These are phyloP conservation scores for Fusarium haematococcum DNA, from an alignment of 2,329 filamentous ascomycete species.

Conservation along the genomic window DNA sequence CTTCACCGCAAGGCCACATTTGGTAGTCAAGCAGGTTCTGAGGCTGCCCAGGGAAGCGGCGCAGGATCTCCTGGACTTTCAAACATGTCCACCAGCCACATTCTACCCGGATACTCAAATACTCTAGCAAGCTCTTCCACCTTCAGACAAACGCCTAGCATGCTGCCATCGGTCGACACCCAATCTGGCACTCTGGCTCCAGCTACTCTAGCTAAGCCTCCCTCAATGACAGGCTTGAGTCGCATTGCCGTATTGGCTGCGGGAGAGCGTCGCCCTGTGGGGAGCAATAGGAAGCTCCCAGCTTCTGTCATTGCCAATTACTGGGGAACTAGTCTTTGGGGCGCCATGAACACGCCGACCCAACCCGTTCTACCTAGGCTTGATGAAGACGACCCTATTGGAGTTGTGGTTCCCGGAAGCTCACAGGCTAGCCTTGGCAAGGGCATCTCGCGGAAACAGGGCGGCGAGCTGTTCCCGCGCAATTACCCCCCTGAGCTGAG, in stretches of 20 bases:
- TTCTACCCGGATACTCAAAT: slow-evolving; percentile 71
- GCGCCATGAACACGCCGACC: slow-evolving; percentile 43
- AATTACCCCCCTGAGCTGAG: slow-evolving; percentile 86
- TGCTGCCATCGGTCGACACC: slow-evolving; percentile 57
- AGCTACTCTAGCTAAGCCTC: slow-evolving; percentile 83
- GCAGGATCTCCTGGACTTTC: slow-evolving; percentile 76
- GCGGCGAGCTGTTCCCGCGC: slow-evolving; percentile 71
- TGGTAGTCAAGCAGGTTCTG: slow-evolving; percentile 53
- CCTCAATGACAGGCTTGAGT: slow-evolving; percentile 86
- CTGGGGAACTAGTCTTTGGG: slow-evolving; percentile 91
- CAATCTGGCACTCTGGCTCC: slow-evolving; percentile 79
- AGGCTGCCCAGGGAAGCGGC: slow-evolving; percentile 52
- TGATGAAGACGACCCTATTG: slow-evolving; percentile 56
- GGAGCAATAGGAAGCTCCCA: slow-evolving; percentile 78
- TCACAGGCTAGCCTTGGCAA: slow-evolving; percentile 46
- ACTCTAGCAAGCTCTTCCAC: slow-evolving; percentile 45
- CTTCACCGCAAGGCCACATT: slow-evolving; percentile 83
- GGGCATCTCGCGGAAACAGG: slow-evolving; percentile 46
- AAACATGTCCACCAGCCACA: slow-evolving; percentile 85
- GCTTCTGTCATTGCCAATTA: slow-evolving; percentile 91
- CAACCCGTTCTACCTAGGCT: slow-evolving; percentile 48
- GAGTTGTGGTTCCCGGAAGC: slow-evolving; percentile 52
- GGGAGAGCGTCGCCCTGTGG: slow-evolving; percentile 77
- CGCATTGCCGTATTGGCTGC: slow-evolving; percentile 85
- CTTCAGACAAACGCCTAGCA: slow-evolving; percentile 45